Percentiles rank a stretch among this genome's conserved stretches.
These are phyloP conservation scores for Blastobotrys muscicola DNA, from an alignment of 805 yeast species.

Conservation along the genomic window DNA sequence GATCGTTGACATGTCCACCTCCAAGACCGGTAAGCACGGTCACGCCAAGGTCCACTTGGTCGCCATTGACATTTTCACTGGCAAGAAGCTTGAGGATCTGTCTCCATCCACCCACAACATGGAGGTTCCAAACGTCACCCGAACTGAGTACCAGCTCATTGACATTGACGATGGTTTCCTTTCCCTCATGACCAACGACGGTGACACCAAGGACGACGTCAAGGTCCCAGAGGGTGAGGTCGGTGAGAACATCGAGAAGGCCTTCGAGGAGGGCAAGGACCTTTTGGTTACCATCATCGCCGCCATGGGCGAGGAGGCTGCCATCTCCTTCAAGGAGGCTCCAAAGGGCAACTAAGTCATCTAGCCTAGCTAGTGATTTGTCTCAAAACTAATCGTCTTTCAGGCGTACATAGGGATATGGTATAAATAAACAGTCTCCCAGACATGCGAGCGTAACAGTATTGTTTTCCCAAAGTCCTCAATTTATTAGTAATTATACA, in stretches of 20 bases:
- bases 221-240: conserved; percentile 96
- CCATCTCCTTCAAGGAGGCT: conserved; percentile 97
- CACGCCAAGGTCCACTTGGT: conserved; percentile 99
- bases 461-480: not conserved
- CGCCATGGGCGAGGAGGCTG: conserved; percentile 99
- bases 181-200: conserved; percentile 91
- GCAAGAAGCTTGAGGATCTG: conserved; percentile 98
- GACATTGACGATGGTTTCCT: conserved; percentile 98
- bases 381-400: conserved; percentile 3
- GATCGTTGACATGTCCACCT: conserved; percentile 99
- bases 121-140: conserved; percentile 97
- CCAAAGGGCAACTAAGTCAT: conserved; percentile 44
- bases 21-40: conserved; percentile 99
- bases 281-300: conserved; percentile 91
- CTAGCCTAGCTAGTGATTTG: conserved; percentile 1
- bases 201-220: conserved; percentile 99
- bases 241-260: conserved; percentile 86
- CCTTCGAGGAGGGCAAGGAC: conserved; percentile 97
- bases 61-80: conserved; percentile 97
- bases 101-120: conserved; percentile 99
- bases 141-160: conserved; percentile 91
- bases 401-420: not conserved
- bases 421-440: too few species aligned
- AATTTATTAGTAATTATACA: not conserved
- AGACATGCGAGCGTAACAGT: not conserved